Evolutionary conservation across 805 yeast species (phyloP), one percentile per base, ranked within the genome.

Genomic region (Nakazawaea pomicola): DNA sequence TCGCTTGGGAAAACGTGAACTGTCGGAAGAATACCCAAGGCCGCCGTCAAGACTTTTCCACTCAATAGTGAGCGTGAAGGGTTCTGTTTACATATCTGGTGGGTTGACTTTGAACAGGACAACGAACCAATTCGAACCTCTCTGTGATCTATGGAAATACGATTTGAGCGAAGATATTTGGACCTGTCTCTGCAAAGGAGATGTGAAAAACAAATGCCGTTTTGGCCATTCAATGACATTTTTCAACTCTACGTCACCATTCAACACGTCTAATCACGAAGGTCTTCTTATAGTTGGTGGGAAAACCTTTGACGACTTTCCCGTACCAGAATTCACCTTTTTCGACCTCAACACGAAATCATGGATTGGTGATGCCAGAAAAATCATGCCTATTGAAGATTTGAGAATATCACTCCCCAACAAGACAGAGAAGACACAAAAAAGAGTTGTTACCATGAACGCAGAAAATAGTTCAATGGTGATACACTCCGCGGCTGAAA

Each of bases 141-240:
- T 71, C 5, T 80, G 80, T 50, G 93, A 85, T 49, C 57, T 82
- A 19, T 85, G 93, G 91, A 71, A 72, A 49, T 76, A 80, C 49
- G 73, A 80, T 54, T 56, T 80, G 30, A 68, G 65, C 29, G 60
- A 72, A 3, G 66, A 64, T 38, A 56, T 56, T 9, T 84, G 93
- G 91, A 53, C 54, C 1, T 66, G 76, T 36, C 52, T 81, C 3
- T 68, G 67, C 36, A 68, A 66, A 45, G 72, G 71, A 18, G 58
- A 58, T 6, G 9, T 43, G 10, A 54, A 50, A 19, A 53, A 42
- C 1, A 52, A 62, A 4, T 56, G 58, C 14, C 62, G 89, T 41
- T 82, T 61, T 52, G 71, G 73, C 44, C 86, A 79, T 52, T 63
- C 73, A 18, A 57, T 77, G 59, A 62, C 74, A 17, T 50, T 68